Percentiles rank a stretch among this genome's conserved stretches.
Conservation (phyloP, 1,284 basidiomycete genomes). For the Sanghuangporus baumii region DNA sequence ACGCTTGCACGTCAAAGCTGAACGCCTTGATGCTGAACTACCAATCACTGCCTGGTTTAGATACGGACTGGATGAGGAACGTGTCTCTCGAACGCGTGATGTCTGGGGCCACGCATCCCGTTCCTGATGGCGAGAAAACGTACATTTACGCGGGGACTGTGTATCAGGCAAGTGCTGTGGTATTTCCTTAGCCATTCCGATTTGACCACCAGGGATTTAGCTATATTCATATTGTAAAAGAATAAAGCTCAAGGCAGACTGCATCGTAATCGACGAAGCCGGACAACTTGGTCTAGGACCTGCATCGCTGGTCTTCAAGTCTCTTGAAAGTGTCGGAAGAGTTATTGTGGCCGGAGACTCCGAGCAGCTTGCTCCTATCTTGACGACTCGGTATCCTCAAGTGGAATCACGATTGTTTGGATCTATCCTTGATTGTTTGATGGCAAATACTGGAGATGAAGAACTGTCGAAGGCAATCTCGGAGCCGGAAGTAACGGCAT, state of each 20-base stretch:
- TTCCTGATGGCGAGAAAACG: conserved; percentile 24
- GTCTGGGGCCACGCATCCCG: conserved; percentile 33
- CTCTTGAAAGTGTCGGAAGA: conserved; percentile 31
- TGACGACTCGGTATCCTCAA: conserved; percentile 39
- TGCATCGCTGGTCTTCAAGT: conserved; percentile 38
- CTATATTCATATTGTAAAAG: conserved; percentile 41
- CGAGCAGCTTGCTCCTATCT: conserved; percentile 44
- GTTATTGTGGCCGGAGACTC: conserved; percentile 46
- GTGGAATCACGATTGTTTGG: conserved; percentile 38
- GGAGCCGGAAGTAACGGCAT: background rate
- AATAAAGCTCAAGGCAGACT: conserved; percentile 34
- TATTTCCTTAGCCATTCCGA: background rate
- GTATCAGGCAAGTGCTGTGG: conserved; percentile 31
- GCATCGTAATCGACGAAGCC: conserved; percentile 42
- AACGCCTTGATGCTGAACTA: conserved; percentile 32
- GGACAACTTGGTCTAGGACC: conserved; percentile 42
- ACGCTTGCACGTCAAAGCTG: conserved; percentile 38
- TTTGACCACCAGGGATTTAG: conserved; percentile 22
- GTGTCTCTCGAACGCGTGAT: conserved; percentile 36
- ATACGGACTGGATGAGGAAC: conserved; percentile 35
- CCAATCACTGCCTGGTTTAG: conserved; percentile 30
- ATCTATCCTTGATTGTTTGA: conserved; percentile 41
- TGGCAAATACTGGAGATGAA: conserved; percentile 26
- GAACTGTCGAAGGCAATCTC: background rate
- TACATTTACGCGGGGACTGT: conserved; percentile 44